A percentile compares a stretch with the other conserved stretches of the same genome.
Conservation (phyloP, 2,329 filamentous ascomycete species). For the Ascochyta clinopodiicola region DNA sequence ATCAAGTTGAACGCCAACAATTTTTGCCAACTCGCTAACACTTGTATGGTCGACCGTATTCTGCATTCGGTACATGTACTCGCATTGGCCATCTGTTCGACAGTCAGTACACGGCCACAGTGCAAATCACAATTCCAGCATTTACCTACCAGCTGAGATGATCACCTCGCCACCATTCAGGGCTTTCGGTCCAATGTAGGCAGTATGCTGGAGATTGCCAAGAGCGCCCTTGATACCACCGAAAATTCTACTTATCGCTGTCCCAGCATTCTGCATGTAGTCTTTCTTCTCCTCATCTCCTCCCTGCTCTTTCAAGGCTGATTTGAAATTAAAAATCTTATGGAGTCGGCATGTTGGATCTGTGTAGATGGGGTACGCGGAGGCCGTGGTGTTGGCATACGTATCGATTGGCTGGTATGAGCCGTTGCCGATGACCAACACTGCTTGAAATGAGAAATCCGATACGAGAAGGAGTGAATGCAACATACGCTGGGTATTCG, state of each 20-base stretch:
- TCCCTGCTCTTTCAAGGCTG: constrained; percentile 18
- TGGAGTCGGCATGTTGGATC: constrained; percentile 30
- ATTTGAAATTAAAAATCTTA: constrained; percentile 32
- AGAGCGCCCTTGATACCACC: constrained; percentile 31
- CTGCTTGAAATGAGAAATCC: constrained; percentile 5
- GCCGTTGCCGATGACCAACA: constrained; percentile 29
- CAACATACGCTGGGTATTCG: constrained; percentile 26
- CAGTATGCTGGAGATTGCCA: constrained; percentile 23
- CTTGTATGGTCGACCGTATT: constrained; percentile 35
- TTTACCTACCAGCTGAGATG: constrained; percentile 23
- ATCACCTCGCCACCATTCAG: constrained; percentile 34
- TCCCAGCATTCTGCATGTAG: constrained; percentile 32
- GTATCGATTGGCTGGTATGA: constrained; percentile 35
- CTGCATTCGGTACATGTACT: constrained; percentile 37
- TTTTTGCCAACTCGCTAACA: constrained; percentile 19
- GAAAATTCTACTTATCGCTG: constrained; percentile 16
- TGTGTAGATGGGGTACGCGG: constrained; percentile 32
- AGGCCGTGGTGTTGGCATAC: constrained; percentile 23
- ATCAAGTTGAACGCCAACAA: neutral
- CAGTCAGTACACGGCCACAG: neutral
- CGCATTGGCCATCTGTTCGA: constrained; percentile 24
- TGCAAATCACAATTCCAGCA: neutral
- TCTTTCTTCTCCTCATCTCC: constrained; percentile 24
- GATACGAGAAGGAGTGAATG: neutral
- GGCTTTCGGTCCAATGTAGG: constrained; percentile 30